A percentile compares a stretch with the other conserved stretches of the same genome.
Conservation (phyloP, 2,329 filamentous ascomycete genomes). For the Samsoniella hepiali region DNA sequence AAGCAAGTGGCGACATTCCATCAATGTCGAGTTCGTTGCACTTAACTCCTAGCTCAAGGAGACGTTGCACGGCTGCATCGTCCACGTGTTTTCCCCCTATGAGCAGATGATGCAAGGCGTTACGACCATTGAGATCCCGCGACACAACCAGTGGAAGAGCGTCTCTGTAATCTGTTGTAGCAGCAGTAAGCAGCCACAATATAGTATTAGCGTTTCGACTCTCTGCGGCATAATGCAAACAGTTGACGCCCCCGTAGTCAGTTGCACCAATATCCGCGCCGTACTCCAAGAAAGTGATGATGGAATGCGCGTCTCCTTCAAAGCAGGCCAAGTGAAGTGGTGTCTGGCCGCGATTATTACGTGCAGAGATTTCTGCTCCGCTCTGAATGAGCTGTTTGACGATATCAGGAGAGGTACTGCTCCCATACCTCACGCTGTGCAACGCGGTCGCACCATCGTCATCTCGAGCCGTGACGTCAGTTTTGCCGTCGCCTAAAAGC, state of each 20-base stretch:
- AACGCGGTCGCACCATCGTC: slow-evolving; percentile 1
- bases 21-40: background rate
- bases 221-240: background rate
- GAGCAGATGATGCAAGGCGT: slow-evolving; percentile 4
- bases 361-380: background rate
- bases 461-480: background rate
- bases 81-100: background rate
- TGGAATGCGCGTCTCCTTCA: background rate
- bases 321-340: background rate
- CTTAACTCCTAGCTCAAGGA: background rate
- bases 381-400: background rate
- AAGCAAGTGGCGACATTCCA: background rate
- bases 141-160: background rate
- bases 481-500: background rate
- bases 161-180: background rate
- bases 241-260: background rate
- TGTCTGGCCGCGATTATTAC: background rate
- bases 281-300: background rate
- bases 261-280: background rate
- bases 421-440: slow-evolving; percentile 1
- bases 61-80: background rate
- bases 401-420: background rate
- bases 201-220: background rate
- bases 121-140: slow-evolving; percentile 4
- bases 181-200: background rate